Evolutionary conservation across 2,329 filamentous ascomycete species (phyloP), one percentile per base, ranked within the genome.

Genomic region (Beauveria caledonica): DNA sequence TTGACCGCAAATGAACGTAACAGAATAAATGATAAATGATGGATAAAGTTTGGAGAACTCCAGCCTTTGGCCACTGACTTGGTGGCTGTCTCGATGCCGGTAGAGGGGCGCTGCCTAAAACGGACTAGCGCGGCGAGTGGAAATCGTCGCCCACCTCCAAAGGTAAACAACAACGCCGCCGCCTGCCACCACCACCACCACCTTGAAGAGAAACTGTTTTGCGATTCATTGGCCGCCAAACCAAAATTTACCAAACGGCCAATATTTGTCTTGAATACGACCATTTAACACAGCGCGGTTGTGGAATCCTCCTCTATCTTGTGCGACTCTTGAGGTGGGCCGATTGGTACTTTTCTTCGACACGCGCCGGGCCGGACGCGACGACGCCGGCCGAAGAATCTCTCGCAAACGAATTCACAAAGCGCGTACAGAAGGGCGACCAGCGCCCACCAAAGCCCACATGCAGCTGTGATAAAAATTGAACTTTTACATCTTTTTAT

Each of bases 401-500:
- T 23, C 27, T n/a, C 40, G 17, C 36, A 36, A 36, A 19, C 23
- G 50, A 27, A 46, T 36, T 46, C 25, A 44, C 44, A 60, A 48
- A 42, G 23, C 58, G 49, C 55, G 45, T 23, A 25, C 33, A 25
- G n/a, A 33, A 36, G 36, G 40, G 39, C 36, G 36, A 19, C 10
- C 39, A 36, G n/a, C 46, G 56, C 36, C 42, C 23, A 33, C 23
- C 2, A 13, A 7, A 45, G 15, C n/a, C 25, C 49, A 4, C 48
- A 59, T 59, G 57, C 29, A 50, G n/a, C 40, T 33, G 36, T n/a
- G 21, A 50, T 48, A 39, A 45, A 7, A 13, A 19, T 15, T 5
- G 5, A 13, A 39, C 19, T 4, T 58, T 6, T 25, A 42, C 10
- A 44, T 40, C 9, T 50, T 59, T 36, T 53, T 79, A 81, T 86